These are phyloP conservation scores for Alternaria triticina DNA, from an alignment of 2,329 filamentous ascomycete genomes.

Conservation along the genomic window DNA sequence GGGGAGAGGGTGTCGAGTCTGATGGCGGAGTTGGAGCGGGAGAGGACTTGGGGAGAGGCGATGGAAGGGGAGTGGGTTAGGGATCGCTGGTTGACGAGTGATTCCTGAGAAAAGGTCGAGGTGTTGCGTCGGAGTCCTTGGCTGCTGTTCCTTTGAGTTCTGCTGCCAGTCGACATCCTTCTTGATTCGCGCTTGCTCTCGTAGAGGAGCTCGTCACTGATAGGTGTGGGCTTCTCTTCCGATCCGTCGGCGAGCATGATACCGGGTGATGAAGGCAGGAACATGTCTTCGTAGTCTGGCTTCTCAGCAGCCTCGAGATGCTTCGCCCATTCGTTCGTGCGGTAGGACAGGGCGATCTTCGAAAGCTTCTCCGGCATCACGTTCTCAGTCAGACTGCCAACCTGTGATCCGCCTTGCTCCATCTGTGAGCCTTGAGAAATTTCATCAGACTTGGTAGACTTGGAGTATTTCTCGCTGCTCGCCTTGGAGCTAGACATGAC, in stretches of 20 bases:
- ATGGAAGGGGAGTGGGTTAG: conserved; percentile 28
- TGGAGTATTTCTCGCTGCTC: conserved; percentile 34
- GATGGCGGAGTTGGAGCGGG: conserved; percentile 27
- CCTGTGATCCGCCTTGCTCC: conserved; percentile 48
- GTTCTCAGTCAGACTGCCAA: conserved; percentile 53
- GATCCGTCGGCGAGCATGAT: conserved; percentile 45
- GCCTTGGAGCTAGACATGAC: conserved; percentile 22
- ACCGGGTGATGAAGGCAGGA: conserved; percentile 55
- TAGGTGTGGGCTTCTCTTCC: conserved; percentile 63
- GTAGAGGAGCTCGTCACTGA: conserved; percentile 34
- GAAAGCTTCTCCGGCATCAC: conserved; percentile 75
- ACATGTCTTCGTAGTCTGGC: conserved; percentile 69
- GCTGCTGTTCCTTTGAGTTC: conserved; percentile 24
- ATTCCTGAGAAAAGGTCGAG: conserved; percentile 32
- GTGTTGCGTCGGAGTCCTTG: conserved; percentile 24
- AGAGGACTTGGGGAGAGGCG: conserved; percentile 19
- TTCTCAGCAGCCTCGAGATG: conserved; percentile 79
- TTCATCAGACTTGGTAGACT: conserved; percentile 51
- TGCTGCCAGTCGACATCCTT: conserved; percentile 30
- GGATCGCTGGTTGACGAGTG: conserved; percentile 19
- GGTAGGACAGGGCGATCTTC: conserved; percentile 78
- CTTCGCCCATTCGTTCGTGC: conserved; percentile 97
- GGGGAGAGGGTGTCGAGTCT: conserved; percentile 27
- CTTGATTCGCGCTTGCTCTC: conserved; percentile 31
- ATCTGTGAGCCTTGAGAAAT: conserved; percentile 32